Base-by-base conservation (phyloP, 1,139 yeast species). In the Protomyces arabidopsidicola region DNA sequence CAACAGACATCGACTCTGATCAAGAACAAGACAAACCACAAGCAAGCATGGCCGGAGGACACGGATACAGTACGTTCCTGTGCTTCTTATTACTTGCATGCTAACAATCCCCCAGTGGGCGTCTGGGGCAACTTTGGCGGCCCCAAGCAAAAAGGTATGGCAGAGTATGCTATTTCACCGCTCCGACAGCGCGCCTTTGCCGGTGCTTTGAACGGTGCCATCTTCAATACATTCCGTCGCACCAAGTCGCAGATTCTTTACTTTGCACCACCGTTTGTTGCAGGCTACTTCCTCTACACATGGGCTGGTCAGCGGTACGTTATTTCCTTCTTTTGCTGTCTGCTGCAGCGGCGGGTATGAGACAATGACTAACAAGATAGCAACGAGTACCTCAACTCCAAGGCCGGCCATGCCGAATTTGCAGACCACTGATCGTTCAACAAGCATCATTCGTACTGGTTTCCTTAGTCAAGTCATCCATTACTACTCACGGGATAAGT, bases 171-270 rank as follows among this genome's bases (percentile, higher is more conserved):
- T 66, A 91, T 93, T 68, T 88, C 98, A 68, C 96, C 97, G 68
- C 88, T 82, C 72, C 97, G 97, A 67, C 95, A 95, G 78, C 86
- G 84, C 77, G 97, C 98, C 66, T 82, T 93, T 75, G 87, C 87
- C 77, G 97, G 96, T 70, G 84, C 86, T 71, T 82, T 87, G 72
- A 84, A 91, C 82, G 86, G 84, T 77, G 90, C 97, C 65, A 78
- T 91, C 71, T 91, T 88, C 86, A 93, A 95, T 85, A 84, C 88
- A 59, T 88, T 88, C 83, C 90, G 98, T 84, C 88, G 98, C 83
- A 85, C 87, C 72, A 88, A 85, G 80, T 81, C 87, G 75, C 98
- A 93, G 81, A 84, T 85, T 69, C 79, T 93, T 72, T 93, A 81
- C 79, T 79, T 93, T 67, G 78, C 84, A 65, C 76, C 90, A 70